Evolutionary conservation across 2,329 filamentous ascomycete genomes (phyloP).

Genomic region (Tolypocladium capitatum): DNA sequence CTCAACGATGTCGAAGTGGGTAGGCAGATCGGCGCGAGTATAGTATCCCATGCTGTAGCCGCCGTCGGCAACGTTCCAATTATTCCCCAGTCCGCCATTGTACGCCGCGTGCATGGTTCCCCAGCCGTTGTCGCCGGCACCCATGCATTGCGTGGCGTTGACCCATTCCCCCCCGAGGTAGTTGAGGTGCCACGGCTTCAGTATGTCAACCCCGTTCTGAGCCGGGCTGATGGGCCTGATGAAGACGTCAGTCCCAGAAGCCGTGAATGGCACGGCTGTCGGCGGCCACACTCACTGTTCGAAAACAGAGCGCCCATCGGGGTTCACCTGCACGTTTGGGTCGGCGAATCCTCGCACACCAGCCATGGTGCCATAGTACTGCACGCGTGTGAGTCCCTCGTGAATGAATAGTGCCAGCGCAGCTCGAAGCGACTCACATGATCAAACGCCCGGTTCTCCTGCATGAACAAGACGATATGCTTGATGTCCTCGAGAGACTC

Average conservation of each 20-base stretch:
- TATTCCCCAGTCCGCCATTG: conserved; percentile 34
- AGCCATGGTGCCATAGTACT: conserved; percentile 42
- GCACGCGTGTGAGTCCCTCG: background rate
- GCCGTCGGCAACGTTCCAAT: conserved; percentile 25
- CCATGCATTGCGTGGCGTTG: conserved; percentile 37
- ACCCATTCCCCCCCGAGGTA: conserved; percentile 31
- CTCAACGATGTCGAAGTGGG: conserved; percentile 41
- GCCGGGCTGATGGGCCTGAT: conserved; percentile 14
- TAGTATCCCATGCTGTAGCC: conserved; percentile 30
- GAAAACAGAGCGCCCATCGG: conserved; percentile 28
- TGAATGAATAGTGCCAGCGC: background rate
- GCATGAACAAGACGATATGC: conserved; percentile 46
- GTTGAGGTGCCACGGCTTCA: conserved; percentile 37
- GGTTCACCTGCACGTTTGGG: conserved; percentile 13
- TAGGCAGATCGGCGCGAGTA: conserved; percentile 35
- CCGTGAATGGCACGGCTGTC: background rate
- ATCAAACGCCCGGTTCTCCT: conserved; percentile 24
- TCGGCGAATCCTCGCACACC: conserved; percentile 41
- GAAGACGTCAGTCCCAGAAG: background rate
- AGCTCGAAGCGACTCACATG: conserved; percentile 11
- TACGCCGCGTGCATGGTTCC: conserved; percentile 35
- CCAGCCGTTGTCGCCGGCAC: conserved; percentile 37
- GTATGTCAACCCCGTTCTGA: conserved; percentile 25
- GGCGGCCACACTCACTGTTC: conserved; percentile 27
- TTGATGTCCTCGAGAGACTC: conserved; percentile 35